Percentiles rank a stretch among this genome's conserved stretches.
phyloP scores from a whole-genome alignment of 192 early-diverging fungal genomes.

The Jimgerdemannia flammicorona region DNA sequence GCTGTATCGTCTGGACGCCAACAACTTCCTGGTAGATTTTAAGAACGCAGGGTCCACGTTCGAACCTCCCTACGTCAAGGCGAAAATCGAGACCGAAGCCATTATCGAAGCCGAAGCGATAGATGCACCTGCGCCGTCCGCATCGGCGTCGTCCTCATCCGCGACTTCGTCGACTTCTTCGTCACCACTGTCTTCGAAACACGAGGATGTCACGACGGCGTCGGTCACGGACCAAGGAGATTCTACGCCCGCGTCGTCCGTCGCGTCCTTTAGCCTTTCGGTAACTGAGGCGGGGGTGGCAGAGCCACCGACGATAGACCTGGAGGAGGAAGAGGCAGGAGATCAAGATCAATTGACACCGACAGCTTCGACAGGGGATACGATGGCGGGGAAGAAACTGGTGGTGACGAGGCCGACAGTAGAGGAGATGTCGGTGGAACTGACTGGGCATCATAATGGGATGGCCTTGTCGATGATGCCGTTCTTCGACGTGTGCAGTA shows the following conservation, averaged over 20 bases:
- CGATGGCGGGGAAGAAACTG: neutral
- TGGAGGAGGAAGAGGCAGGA: neutral
- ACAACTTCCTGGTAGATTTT: conserved; percentile 96
- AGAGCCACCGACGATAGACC: neutral
- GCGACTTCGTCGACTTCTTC: too few species aligned
- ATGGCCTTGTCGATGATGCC: conserved; percentile 48
- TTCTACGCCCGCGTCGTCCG: neutral
- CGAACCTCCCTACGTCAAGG: neutral
- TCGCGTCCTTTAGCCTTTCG: neutral
- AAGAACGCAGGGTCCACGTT: conserved; percentile 65
- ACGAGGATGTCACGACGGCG: too few species aligned
- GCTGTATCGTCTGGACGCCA: conserved; percentile 85
- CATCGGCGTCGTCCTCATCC: conserved; percentile 1
- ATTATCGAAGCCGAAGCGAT: conserved; percentile 1
- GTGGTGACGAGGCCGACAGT: neutral
- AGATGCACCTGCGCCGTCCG: conserved; percentile 12
- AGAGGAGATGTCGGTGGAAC: neutral
- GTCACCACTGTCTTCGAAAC: too few species aligned
- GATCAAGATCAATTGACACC: neutral
- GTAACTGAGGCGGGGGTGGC: neutral
- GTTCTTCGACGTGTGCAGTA: conserved; percentile 95
- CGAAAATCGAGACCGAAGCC: conserved; percentile 10
- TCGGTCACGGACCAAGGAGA: too few species aligned
- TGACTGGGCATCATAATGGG: neutral
- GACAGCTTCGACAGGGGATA: neutral